phyloP scores from a whole-genome alignment of 2,329 filamentous ascomycete species.

The Colletotrichum orchidophilum region DNA sequence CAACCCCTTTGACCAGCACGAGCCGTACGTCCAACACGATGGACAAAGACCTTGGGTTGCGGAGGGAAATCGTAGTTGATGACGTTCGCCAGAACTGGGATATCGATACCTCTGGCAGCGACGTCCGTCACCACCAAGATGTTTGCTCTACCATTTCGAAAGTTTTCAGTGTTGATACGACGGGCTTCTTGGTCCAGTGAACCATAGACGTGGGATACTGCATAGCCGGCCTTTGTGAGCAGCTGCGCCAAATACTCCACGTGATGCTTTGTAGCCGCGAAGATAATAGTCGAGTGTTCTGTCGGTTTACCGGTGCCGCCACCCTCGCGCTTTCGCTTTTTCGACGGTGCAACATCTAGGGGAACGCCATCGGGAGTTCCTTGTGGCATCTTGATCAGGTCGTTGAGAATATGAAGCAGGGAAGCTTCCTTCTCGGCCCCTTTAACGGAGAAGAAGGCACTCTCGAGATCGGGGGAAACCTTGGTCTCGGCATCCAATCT shows the following conservation, averaged over 20 bases:
- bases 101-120: constrained; percentile 96
- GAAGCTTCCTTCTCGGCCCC: constrained; percentile 93
- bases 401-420: constrained; percentile 85
- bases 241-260: constrained; percentile 90
- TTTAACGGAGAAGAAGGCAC: constrained; percentile 93
- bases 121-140: constrained; percentile 97
- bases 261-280: constrained; percentile 95
- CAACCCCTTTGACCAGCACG: constrained; percentile 92
- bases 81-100: constrained; percentile 93
- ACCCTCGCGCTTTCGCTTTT: constrained; percentile 77
- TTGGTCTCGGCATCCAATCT: constrained; percentile 95
- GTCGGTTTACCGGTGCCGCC: constrained; percentile 77
- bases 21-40: constrained; percentile 94
- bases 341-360: constrained; percentile 59
- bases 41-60: constrained; percentile 95
- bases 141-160: constrained; percentile 84
- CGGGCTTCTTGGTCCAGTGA: constrained; percentile 93
- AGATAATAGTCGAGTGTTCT: constrained; percentile 92
- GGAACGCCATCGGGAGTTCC: constrained; percentile 65
- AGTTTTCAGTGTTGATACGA: constrained; percentile 90
- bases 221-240: constrained; percentile 83
- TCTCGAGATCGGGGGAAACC: constrained; percentile 94
- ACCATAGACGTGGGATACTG: constrained; percentile 94
- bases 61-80: constrained; percentile 99
- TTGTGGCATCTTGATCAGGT: constrained; percentile 90